Base-by-base conservation (phyloP, 2,329 filamentous ascomycete genomes). In the Fusarium albidum region DNA sequence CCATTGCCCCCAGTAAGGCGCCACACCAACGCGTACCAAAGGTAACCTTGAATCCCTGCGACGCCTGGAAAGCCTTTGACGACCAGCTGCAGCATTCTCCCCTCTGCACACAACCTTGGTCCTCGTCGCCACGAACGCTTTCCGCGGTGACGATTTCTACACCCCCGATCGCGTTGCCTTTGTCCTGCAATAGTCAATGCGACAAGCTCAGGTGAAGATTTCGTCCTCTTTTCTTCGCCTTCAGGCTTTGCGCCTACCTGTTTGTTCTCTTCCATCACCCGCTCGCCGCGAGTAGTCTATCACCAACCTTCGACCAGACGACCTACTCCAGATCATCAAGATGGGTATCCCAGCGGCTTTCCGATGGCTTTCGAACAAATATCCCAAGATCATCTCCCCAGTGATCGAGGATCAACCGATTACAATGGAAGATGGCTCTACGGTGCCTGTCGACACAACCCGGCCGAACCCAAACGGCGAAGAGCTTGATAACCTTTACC, bases 301-400 rank as follows among this genome's bases (percentile, higher is more conserved):
- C n/a, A 40, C 44, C 35, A 31, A 39, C 28, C 42, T 15, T 54
- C 25, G 33, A 55, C 32, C 17, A 28, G 28, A 18, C 39, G 38
- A 47, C 18, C 26, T 15, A 27, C 11, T 33, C 26, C 27, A 18
- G 33, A 40, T n/a, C 34, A 31, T 52, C 71, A 79, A 65, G 55
- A 96, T 96, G 92, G 92, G 92, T 89, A 93, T 96, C 69, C 92
- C 92, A 65, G 92, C 93, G 57, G 89, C 95, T 63, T 98, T 97
- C 75, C 85, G 93, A 84, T 99, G 93, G 92, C 87, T 98, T 55
- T 96, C 92, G 74, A 90, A 88, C 78, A 98, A 96, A 73, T 97
- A 98, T 71, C 95, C 95, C 56, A 98, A 98, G 79, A 99, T 98
- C 71, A 91, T 98, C 63, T 95, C 91, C 9, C 84, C 89, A 7